Conservation (phyloP, 495 filamentous ascomycete species). For the Xylaria castorea region DNA sequence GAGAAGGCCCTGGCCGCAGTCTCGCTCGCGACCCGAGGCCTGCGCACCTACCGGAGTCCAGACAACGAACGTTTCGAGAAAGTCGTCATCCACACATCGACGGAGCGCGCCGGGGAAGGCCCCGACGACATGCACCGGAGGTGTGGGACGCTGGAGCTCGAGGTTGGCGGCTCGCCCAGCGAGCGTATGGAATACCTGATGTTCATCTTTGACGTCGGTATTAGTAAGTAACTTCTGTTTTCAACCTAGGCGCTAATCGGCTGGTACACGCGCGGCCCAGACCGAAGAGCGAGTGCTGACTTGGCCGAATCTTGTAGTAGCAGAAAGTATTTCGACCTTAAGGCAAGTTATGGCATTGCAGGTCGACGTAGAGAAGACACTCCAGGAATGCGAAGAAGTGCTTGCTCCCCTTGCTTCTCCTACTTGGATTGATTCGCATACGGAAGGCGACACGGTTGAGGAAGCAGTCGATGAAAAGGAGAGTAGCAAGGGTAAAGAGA, state of each 20-base stretch:
- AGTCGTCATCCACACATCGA: neutral
- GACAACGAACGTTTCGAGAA: neutral
- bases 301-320: neutral
- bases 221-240: neutral
- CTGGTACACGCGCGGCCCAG: neutral
- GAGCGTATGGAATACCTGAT: neutral
- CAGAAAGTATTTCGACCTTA: too few relatives aligned
- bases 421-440: neutral
- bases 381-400: neutral
- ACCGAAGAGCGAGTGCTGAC: neutral
- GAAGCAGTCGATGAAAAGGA: neutral
- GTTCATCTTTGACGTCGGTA: neutral
- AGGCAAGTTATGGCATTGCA: neutral
- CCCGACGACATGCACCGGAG: too few relatives aligned
- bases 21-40: neutral
- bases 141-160: neutral
- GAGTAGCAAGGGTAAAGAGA: neutral
- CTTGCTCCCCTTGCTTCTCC: neutral
- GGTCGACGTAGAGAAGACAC: neutral
- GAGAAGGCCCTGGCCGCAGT: neutral
- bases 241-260: neutral
- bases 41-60: neutral
- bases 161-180: neutral
- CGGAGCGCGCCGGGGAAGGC: too few relatives aligned
- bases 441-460: neutral